These are phyloP conservation scores for Sporothrix pallida DNA, from an alignment of 2,329 filamentous ascomycete species.

Conservation along the genomic window DNA sequence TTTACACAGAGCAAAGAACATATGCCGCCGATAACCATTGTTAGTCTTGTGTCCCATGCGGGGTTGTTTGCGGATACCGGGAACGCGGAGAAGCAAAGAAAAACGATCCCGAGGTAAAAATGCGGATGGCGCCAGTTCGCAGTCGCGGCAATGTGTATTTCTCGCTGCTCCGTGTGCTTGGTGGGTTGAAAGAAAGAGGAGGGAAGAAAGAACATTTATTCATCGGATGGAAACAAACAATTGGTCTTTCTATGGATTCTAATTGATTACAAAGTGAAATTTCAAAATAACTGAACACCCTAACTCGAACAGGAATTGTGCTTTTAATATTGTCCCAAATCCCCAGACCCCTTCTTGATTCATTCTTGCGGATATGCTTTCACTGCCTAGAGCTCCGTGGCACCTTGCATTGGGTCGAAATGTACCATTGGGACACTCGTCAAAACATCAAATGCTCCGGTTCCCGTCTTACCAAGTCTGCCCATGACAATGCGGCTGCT, in stretches of 20 bases:
- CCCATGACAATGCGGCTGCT: slow-evolving; percentile 90
- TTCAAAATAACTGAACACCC: too few species aligned
- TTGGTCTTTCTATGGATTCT: too few species aligned
- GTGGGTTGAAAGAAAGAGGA: too few species aligned
- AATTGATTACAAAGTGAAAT: too few species aligned
- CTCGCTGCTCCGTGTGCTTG: too few species aligned
- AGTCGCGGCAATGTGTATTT: neutral
- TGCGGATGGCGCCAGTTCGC: too few species aligned
- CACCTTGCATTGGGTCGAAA: slow-evolving; percentile 43
- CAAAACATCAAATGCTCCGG: slow-evolving; percentile 89
- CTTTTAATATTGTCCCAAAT: too few species aligned
- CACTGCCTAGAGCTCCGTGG: neutral
- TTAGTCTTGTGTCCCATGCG: neutral
- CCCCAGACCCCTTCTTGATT: neutral
- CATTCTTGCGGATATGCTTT: neutral
- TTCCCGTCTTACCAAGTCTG: slow-evolving; percentile 80
- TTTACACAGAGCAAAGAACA: too few species aligned
- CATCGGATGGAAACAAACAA: too few species aligned
- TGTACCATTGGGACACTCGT: slow-evolving; percentile 63
- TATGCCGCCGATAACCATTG: too few species aligned
- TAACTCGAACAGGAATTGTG: too few species aligned
- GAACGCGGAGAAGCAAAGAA: neutral
- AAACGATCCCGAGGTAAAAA: neutral
- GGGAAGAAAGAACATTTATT: too few species aligned
- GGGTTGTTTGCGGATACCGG: slow-evolving; percentile 1